Percentiles rank a stretch among this genome's conserved stretches.
phyloP scores from a whole-genome alignment of 176 grass and related monocot species.

The Hordeum marinum region DNA sequence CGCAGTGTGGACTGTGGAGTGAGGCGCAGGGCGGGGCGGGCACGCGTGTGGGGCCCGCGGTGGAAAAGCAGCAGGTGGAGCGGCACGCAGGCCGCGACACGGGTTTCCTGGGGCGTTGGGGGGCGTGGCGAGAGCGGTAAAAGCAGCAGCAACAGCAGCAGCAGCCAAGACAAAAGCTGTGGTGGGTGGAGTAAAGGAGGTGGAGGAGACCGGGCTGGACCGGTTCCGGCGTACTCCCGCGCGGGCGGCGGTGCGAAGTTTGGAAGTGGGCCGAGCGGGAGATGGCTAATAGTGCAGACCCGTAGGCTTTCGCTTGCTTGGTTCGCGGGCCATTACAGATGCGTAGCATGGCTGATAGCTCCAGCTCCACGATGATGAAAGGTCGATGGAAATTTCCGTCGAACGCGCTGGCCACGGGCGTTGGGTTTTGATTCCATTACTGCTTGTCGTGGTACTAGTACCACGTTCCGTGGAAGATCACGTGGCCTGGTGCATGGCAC shows the following conservation, averaged over 20 bases:
- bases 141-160: background rate
- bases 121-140: constrained; percentile 2
- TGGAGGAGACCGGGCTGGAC: background rate
- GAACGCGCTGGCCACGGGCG: too few relatives aligned
- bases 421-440: too few relatives aligned
- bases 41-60: constrained; percentile 24
- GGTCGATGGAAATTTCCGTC: too few relatives aligned
- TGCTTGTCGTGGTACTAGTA: too few relatives aligned
- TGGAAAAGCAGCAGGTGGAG: background rate
- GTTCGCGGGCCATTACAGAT: background rate
- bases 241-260: background rate
- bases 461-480: too few relatives aligned
- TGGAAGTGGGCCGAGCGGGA: background rate
- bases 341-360: background rate
- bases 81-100: constrained; percentile 21
- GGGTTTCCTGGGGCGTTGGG: constrained; percentile 33
- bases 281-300: background rate
- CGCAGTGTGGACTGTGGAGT: background rate
- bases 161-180: background rate
- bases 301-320: background rate
- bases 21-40: background rate
- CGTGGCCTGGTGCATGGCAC: too few relatives aligned
- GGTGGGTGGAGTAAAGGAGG: background rate
- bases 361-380: too few relatives aligned
- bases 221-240: background rate